Percentiles rank a stretch among this genome's conserved stretches.
phyloP scores from a whole-genome alignment of 202 grass and related monocot genomes.

The Carex arenaria region DNA sequence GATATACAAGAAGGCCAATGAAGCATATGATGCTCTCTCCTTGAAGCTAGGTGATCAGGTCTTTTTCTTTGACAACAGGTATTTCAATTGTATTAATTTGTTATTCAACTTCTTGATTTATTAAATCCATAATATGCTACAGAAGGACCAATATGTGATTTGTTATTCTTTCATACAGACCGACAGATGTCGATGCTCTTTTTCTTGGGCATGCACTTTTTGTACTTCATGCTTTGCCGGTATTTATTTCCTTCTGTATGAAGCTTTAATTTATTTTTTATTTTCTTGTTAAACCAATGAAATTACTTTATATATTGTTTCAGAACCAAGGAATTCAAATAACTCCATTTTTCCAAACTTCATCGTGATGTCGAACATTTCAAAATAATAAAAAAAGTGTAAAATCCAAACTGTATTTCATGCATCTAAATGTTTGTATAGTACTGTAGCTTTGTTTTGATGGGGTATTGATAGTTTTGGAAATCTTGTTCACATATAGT shows the following conservation, averaged over 20 bases:
- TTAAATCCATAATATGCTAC: background rate
- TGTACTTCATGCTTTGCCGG: constrained; percentile 79
- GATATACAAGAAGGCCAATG: constrained; percentile 83
- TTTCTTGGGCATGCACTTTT: constrained; percentile 92
- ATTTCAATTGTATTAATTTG: background rate
- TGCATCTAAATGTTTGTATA: background rate
- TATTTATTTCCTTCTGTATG: constrained; percentile 30
- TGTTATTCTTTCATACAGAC: constrained; percentile 40
- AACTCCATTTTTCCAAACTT: background rate
- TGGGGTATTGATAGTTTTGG: background rate
- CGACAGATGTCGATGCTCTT: constrained; percentile 94
- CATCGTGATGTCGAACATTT: background rate
- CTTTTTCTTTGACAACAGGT: constrained; percentile 89
- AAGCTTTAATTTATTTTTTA: background rate
- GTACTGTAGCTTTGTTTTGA: background rate
- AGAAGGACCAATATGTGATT: background rate
- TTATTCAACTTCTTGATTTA: constrained; percentile 3
- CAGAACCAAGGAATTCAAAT: background rate
- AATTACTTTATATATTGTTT: constrained; percentile 17
- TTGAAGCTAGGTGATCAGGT: constrained; percentile 52
- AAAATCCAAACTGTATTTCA: background rate
- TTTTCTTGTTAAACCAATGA: background rate
- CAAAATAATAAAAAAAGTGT: background rate
- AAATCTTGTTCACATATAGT: background rate
- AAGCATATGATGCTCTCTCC: constrained; percentile 77